A percentile compares a stretch with the other conserved stretches of the same genome.
phyloP scores from a whole-genome alignment of 2,329 filamentous ascomycete species.

The Xylariales sp. region DNA sequence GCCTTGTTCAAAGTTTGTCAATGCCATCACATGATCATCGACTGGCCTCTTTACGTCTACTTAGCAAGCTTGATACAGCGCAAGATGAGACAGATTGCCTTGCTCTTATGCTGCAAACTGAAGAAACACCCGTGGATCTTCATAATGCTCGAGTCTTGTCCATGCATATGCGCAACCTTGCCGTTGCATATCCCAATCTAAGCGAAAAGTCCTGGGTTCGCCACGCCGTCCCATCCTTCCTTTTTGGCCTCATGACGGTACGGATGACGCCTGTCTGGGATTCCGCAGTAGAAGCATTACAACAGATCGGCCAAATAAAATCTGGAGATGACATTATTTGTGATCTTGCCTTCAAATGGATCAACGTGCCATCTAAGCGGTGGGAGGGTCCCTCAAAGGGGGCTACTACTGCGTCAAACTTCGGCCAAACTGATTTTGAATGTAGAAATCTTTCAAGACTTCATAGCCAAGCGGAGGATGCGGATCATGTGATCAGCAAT shows the following conservation, averaged over 20 bases:
- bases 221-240: constrained; percentile 80
- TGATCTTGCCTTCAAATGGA: constrained; percentile 81
- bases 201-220: constrained; percentile 72
- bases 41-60: constrained; percentile 76
- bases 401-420: constrained; percentile 50
- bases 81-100: constrained; percentile 64
- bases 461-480: constrained; percentile 61
- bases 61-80: constrained; percentile 69
- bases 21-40: constrained; percentile 81
- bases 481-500: constrained; percentile 64
- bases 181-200: constrained; percentile 70
- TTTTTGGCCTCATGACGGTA: constrained; percentile 90
- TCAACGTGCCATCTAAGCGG: constrained; percentile 68
- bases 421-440: constrained; percentile 78
- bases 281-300: constrained; percentile 79
- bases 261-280: constrained; percentile 90
- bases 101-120: constrained; percentile 78
- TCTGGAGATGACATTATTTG: constrained; percentile 79
- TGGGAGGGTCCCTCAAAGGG: constrained; percentile 60
- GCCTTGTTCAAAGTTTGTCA: constrained; percentile 78
- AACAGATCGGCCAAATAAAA: constrained; percentile 77
- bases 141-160: constrained; percentile 81
- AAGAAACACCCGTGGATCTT: constrained; percentile 81
- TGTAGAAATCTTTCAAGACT: constrained; percentile 79
- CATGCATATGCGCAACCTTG: constrained; percentile 86